Evolutionary conservation across 2,329 filamentous ascomycete species (phyloP).

Genomic region (Verticillium isaacii): DNA sequence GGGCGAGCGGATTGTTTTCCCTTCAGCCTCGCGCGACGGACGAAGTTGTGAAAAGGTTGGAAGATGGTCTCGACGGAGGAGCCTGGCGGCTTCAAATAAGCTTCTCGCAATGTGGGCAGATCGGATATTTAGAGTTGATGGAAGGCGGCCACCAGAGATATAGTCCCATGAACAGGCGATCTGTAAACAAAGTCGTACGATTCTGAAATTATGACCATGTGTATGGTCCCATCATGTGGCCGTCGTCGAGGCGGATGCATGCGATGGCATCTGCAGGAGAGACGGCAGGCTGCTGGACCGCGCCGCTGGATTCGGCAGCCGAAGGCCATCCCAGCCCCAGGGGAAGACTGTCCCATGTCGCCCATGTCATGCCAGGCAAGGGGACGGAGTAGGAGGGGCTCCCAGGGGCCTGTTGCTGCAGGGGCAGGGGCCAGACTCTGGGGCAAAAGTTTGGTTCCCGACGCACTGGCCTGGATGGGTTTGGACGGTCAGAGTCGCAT

Average conservation of each 20-base stretch:
- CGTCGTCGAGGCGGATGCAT: not conserved
- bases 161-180: conserved; percentile 11
- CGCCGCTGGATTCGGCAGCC: not conserved
- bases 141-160: not conserved
- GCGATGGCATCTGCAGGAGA: not conserved
- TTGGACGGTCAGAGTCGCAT: conserved; percentile 3
- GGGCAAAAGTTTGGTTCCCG: not conserved
- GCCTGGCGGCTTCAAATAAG: conserved; percentile 8
- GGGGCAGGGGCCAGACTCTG: not conserved
- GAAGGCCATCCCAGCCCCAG: not conserved
- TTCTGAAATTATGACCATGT: conserved; percentile 8
- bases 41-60: conserved; percentile 8
- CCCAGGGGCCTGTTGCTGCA: not conserved
- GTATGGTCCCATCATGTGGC: conserved; percentile 10
- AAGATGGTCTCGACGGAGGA: conserved; percentile 2
- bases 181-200: conserved; percentile 14
- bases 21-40: conserved; percentile 7
- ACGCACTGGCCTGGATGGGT: not conserved
- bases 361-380: not conserved
- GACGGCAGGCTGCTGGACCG: not conserved
- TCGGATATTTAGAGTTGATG: conserved; percentile 5
- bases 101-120: not conserved
- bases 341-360: not conserved
- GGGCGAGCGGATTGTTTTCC: not conserved
- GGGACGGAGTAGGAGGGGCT: not conserved